Percentiles rank a stretch among this genome's conserved stretches.
phyloP scores from a whole-genome alignment of 176 grass and related monocot genomes.

The barley (Hordeum vulgare) region DNA sequence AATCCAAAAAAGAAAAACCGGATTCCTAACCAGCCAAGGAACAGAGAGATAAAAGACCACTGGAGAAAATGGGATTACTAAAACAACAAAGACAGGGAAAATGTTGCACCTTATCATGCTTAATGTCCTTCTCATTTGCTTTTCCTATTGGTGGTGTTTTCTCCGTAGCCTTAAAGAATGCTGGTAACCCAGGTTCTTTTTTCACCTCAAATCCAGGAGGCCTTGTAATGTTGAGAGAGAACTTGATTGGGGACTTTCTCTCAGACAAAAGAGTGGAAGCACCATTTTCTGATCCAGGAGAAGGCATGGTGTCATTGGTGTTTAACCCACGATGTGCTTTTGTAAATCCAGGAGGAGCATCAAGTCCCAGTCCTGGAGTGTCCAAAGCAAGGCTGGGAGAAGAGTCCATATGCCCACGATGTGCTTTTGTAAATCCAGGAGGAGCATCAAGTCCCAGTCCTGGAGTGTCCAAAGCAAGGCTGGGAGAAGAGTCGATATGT shows the following conservation, averaged over 20 bases:
- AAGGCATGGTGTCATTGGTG: not conserved
- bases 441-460: constrained; percentile 11
- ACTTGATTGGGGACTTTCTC: constrained; percentile 24
- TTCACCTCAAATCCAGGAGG: constrained; percentile 30
- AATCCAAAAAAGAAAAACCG: too few relatives aligned
- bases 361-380: constrained; percentile 2
- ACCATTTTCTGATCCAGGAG: constrained; percentile 6
- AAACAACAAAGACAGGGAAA: not conserved
- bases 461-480: constrained; percentile 16
- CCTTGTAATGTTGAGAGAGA: constrained; percentile 31
- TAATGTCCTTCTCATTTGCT: not conserved
- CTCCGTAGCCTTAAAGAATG: not conserved
- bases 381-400: constrained; percentile 6
- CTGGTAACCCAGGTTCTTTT: not conserved
- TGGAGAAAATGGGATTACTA: too few relatives aligned
- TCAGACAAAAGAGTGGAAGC: constrained; percentile 18
- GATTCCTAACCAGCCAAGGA: too few relatives aligned
- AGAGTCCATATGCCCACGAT: not conserved
- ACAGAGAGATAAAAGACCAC: too few relatives aligned
- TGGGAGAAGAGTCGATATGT: not conserved
- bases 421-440: constrained; percentile 34
- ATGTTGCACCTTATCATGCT: constrained; percentile 19
- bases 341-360: constrained; percentile 35
- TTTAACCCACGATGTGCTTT: not conserved
- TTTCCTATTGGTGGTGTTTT: not conserved